These are phyloP conservation scores for Gossypium davidsonii DNA, from an alignment of 441 rosid genomes.

Conservation along the genomic window DNA sequence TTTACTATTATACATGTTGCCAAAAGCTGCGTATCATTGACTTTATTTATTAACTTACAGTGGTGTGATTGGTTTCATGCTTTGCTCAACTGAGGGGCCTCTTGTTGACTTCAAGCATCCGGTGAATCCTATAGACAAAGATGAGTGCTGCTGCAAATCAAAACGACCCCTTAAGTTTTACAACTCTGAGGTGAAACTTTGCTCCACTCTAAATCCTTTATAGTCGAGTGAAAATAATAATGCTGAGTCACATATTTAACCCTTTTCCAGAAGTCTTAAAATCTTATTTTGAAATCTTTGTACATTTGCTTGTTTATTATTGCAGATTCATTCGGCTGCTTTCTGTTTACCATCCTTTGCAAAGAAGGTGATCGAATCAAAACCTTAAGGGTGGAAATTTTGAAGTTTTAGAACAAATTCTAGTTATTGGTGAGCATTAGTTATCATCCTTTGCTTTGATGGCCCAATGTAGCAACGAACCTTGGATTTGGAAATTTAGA, in stretches of 20 bases:
- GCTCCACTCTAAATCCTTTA: background rate
- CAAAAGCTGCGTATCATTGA: background rate
- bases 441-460: slow-evolving; percentile 3
- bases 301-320: background rate
- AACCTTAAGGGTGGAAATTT: slow-evolving; percentile 23
- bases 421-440: background rate
- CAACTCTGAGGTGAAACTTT: slow-evolving; percentile 59
- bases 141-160: slow-evolving; percentile 31
- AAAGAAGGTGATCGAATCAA: slow-evolving; percentile 61
- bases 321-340: slow-evolving; percentile 87
- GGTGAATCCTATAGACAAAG: slow-evolving; percentile 50
- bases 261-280: background rate
- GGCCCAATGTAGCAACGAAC: slow-evolving; percentile 11
- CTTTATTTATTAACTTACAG: slow-evolving; percentile 24
- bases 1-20: background rate
- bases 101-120: slow-evolving; percentile 86
- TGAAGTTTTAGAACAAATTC: slow-evolving; percentile 9
- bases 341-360: slow-evolving; percentile 91
- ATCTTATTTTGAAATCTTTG: background rate
- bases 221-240: background rate
- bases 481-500: slow-evolving; percentile 23
- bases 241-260: background rate
- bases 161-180: slow-evolving; percentile 64
- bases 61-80: slow-evolving; percentile 95
- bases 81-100: slow-evolving; percentile 88